Evolutionary conservation across 179 eudicot genomes (phyloP).

Genomic region (Drosera spatulata): DNA sequence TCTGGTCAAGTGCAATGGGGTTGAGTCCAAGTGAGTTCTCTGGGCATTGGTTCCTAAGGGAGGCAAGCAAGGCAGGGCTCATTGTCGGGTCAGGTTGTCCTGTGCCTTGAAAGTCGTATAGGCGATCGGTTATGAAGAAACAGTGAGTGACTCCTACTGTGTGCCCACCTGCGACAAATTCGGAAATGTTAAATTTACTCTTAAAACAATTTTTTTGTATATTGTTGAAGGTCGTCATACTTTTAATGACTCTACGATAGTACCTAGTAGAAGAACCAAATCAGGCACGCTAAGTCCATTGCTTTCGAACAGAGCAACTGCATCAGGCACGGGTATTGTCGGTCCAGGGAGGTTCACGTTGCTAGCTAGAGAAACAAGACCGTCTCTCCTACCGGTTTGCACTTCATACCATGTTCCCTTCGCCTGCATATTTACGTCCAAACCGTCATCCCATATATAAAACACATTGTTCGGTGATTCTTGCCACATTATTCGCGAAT

Average conservation of each 20-base stretch:
- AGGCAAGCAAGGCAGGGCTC: slow-evolving; percentile 16
- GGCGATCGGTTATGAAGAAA: slow-evolving; percentile 17
- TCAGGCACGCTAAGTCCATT: slow-evolving; percentile 22
- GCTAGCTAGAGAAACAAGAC: slow-evolving; percentile 14
- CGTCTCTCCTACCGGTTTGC: slow-evolving; percentile 37
- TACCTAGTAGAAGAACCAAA: slow-evolving; percentile 37
- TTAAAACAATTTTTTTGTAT: background rate
- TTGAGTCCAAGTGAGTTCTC: slow-evolving; percentile 3
- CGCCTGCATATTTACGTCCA: slow-evolving; percentile 11
- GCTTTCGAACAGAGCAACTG: slow-evolving; percentile 8
- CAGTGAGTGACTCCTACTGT: slow-evolving; percentile 42
- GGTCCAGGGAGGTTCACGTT: slow-evolving; percentile 31
- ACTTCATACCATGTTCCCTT: slow-evolving; percentile 39
- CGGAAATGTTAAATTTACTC: background rate
- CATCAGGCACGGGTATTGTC: slow-evolving; percentile 15
- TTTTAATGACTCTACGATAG: background rate
- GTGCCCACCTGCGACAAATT: slow-evolving; percentile 26
- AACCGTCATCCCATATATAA: background rate
- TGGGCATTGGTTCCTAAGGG: slow-evolving; percentile 21
- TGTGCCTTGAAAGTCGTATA: slow-evolving; percentile 28
- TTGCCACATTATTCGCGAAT: background rate
- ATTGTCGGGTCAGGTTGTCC: slow-evolving; percentile 30
- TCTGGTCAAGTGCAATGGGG: slow-evolving; percentile 24
- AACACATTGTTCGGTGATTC: background rate
- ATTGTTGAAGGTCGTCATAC: no score